Evolutionary conservation across 2,329 filamentous ascomycete species (phyloP).

Genomic region (Pseudogymnoascus sp.): DNA sequence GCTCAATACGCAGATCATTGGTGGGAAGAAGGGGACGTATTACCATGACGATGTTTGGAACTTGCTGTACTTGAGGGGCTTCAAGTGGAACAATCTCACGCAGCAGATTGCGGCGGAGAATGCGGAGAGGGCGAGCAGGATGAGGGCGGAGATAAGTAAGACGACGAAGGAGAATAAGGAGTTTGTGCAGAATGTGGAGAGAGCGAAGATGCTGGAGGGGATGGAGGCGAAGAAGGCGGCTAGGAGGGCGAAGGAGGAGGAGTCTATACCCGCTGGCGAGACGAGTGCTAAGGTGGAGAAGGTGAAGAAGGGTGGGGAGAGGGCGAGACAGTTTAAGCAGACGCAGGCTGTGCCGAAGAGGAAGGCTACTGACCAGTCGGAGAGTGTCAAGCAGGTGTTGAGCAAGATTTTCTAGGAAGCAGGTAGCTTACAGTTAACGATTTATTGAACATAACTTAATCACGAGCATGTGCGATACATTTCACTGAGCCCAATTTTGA

Average conservation of each 20-base stretch:
- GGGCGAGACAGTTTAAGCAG: conserved; percentile 57
- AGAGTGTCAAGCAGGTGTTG: conserved; percentile 51
- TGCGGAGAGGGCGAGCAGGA: conserved; percentile 66
- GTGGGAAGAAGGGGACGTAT: conserved; percentile 75
- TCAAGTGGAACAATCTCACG: conserved; percentile 71
- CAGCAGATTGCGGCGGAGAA: conserved; percentile 77
- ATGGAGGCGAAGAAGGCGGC: conserved; percentile 56
- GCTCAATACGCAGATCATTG: conserved; percentile 70
- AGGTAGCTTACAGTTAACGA: conserved; percentile 6
- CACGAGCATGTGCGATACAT: background rate
- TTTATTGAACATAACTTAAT: conserved; percentile 1
- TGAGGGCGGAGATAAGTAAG: conserved; percentile 71
- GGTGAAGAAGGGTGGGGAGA: conserved; percentile 28
- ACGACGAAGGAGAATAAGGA: conserved; percentile 72
- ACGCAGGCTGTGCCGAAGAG: conserved; percentile 49
- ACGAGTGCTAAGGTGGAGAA: conserved; percentile 21
- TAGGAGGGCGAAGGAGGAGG: conserved; percentile 35
- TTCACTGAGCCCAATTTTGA: background rate
- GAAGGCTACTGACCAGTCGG: conserved; percentile 40
- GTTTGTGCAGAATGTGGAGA: conserved; percentile 73
- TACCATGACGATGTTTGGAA: conserved; percentile 87
- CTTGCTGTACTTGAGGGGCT: conserved; percentile 70
- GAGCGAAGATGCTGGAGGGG: conserved; percentile 68
- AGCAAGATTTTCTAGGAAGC: conserved; percentile 54
- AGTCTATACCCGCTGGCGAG: conserved; percentile 16